Base-by-base conservation (phyloP, 257 asterid genomes). In the Voacanga thouarsii region DNA sequence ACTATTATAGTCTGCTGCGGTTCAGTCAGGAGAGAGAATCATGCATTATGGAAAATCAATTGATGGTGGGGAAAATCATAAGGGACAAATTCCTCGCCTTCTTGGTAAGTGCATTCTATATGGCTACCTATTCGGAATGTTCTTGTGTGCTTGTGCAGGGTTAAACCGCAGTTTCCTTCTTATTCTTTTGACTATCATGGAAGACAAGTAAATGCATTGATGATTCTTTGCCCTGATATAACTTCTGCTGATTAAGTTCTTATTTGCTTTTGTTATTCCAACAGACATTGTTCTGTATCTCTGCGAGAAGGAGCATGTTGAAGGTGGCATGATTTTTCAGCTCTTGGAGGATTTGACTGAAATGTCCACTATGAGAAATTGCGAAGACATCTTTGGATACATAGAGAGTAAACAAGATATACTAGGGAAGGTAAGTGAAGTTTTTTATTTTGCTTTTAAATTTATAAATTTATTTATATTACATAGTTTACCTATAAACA, bases 321-420 rank as follows among this genome's bases (percentile, higher is more conserved):
- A 95, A 89, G 97, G 97, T 78, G 99, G 99, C 79, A 93, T 93
- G 97, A 95, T 95, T 83, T 95, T 95, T 86, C 98, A 93, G 89
- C 97, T 95, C 77, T 81, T 95, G 84, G 99, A 95, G 84, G 99
- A 95, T 92, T 88, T 95, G 89, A 95, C 98, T 66, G 99, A 95
- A 86, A 93, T 95, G 98, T 95, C 99, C 61, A 95, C 99, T 41
- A 95, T 95, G 99, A 90, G 92, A 88, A 95, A 93, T 78, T 95
- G 99, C 85, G 88, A 95, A 87, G 99, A 93, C 80, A 80, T 93
- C 68, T 95, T 95, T 84, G 97, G 97, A 1, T 95, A 91, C 63
- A 95, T 95, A 37, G 99, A 95, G 88, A 90, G 97, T 78, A 95
- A 93, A 82, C 99, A 93, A 87, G 99, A 95, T 82, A 90, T 90